Conservation (phyloP, 1,139 yeast genomes). For the Yamadazyma jaroonii region DNA sequence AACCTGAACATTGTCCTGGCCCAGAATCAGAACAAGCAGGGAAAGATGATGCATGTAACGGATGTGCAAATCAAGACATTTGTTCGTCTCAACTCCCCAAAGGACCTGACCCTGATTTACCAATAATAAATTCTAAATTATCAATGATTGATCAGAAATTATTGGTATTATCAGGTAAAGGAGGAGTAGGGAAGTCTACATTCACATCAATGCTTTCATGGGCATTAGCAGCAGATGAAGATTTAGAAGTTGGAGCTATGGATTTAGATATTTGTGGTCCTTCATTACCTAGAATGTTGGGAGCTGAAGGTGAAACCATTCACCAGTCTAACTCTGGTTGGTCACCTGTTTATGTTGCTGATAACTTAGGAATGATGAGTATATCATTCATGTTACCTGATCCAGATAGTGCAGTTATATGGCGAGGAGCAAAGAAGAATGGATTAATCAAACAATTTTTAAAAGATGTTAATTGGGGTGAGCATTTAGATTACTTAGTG, state of each 20-base stretch:
- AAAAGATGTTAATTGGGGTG: constrained; percentile 96
- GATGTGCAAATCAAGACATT: constrained; percentile 90
- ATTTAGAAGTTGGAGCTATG: constrained; percentile 90
- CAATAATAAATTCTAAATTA: constrained; percentile 68
- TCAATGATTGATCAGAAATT: constrained; percentile 75
- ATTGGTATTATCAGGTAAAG: constrained; percentile 89
- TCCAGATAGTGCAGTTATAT: constrained; percentile 88
- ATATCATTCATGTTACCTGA: constrained; percentile 95
- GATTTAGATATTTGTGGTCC: constrained; percentile 98
- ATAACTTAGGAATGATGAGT: constrained; percentile 92
- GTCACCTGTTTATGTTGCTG: constrained; percentile 96
- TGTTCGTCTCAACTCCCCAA: constrained; percentile 81
- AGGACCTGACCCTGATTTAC: constrained; percentile 95
- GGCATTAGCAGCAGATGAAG: constrained; percentile 91
- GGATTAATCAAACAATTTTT: constrained; percentile 91
- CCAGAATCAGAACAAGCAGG: constrained; percentile 96
- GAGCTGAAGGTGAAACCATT: constrained; percentile 81
- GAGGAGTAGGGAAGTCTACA: constrained; percentile 98
- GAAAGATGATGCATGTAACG: constrained; percentile 86
- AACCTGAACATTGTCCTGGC: constrained; percentile 98
- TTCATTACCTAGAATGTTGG: constrained; percentile 90
- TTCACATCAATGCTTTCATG: constrained; percentile 93
- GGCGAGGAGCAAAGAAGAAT: constrained; percentile 96
- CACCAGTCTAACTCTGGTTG: constrained; percentile 92
- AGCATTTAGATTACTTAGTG: constrained; percentile 73